Conservation (phyloP, 768 basidiomycete genomes). For the Sporobolomyces roseus region DNA sequence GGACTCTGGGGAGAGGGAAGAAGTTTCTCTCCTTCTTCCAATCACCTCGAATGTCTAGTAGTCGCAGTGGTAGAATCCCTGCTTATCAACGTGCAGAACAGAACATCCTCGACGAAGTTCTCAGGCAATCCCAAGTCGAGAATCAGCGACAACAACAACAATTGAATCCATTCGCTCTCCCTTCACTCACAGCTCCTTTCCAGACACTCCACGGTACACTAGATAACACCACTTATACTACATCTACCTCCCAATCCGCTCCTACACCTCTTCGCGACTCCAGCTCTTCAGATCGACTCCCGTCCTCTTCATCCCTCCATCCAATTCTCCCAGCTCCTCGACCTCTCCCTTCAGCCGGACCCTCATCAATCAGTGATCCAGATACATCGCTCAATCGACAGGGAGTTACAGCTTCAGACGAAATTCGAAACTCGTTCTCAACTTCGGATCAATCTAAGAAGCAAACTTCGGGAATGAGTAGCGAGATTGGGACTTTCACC, state of each 20-base stretch:
- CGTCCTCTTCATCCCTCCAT: not conserved
- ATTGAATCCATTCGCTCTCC: not conserved
- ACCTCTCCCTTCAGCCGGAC: not conserved
- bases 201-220: constrained; percentile 15
- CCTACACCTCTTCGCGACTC: not conserved
- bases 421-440: constrained; percentile 14
- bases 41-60: not conserved
- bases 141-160: not conserved
- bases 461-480: not conserved
- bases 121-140: too few relatives aligned
- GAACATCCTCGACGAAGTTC: too few relatives aligned
- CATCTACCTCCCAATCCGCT: not conserved
- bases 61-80: not conserved
- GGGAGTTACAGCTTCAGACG: not conserved
- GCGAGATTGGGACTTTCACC: constrained; percentile 1
- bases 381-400: not conserved
- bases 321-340: not conserved
- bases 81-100: not conserved
- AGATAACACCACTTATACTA: not conserved
- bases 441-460: not conserved
- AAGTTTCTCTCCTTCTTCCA: not conserved
- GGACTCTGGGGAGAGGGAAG: not conserved
- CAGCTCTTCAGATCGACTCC: constrained; percentile 1
- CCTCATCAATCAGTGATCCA: not conserved
- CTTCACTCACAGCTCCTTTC: not conserved